phyloP scores from a whole-genome alignment of 2,329 filamentous ascomycete genomes.

The Fusarium acutatum region DNA sequence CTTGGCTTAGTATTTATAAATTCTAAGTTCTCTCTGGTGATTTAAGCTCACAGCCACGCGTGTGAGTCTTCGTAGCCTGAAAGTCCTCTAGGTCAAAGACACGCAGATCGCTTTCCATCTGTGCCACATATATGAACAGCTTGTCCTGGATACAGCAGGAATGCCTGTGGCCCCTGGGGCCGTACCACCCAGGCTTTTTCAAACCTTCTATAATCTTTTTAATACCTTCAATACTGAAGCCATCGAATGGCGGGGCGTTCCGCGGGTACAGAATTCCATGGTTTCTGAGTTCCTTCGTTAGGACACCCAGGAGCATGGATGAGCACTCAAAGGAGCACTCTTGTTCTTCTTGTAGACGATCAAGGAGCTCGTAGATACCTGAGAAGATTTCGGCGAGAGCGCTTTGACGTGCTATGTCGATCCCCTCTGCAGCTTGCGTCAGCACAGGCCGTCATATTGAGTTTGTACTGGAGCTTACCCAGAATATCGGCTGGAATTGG shows the following conservation, averaged over 20 bases:
- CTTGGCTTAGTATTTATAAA: not conserved
- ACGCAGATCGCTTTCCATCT: not conserved
- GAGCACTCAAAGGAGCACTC: not conserved
- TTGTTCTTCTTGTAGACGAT: rapidly evolving
- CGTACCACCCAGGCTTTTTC: rapidly evolving
- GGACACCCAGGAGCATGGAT: not conserved
- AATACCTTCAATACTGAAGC: not conserved
- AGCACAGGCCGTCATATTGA: rapidly evolving
- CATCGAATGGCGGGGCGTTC: not conserved
- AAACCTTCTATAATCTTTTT: rapidly evolving
- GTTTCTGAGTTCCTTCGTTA: not conserved
- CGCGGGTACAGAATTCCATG: not conserved
- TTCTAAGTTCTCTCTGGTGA: rapidly evolving
- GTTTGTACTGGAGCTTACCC: not conserved
- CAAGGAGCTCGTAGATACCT: not conserved
- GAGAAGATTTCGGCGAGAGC: not conserved
- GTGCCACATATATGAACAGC: rapidly evolving
- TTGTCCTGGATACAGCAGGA: not conserved
- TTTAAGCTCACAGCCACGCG: not conserved
- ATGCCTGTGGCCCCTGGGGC: rapidly evolving
- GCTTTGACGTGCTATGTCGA: not conserved
- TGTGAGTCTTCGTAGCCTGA: not conserved
- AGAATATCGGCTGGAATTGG: not conserved
- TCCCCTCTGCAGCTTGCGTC: rapidly evolving
- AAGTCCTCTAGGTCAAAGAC: not conserved